Evolutionary conservation across 2,329 filamentous ascomycete species (phyloP).

Genomic region (Xylariaceae sp.): DNA sequence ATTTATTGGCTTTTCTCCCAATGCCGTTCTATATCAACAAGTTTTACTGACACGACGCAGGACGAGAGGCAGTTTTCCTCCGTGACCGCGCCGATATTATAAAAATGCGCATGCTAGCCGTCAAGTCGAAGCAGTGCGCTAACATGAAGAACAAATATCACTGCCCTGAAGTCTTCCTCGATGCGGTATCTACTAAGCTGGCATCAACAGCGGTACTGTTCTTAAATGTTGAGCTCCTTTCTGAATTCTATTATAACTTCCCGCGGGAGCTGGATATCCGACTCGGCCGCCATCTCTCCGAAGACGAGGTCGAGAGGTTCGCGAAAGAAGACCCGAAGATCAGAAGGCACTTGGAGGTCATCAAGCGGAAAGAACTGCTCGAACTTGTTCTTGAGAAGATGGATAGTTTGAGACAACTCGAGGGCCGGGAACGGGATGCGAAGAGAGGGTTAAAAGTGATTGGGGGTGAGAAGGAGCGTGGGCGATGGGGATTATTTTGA

Average conservation of each 20-base stretch:
- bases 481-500: slow-evolving; percentile 47
- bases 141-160: slow-evolving; percentile 86
- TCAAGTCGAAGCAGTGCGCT: slow-evolving; percentile 86
- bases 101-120: slow-evolving; percentile 79
- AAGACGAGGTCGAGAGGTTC: slow-evolving; percentile 80
- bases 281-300: slow-evolving; percentile 72
- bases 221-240: slow-evolving; percentile 91
- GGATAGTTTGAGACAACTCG: slow-evolving; percentile 79
- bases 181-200: slow-evolving; percentile 90
- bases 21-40: neutral
- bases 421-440: slow-evolving; percentile 61
- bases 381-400: slow-evolving; percentile 95
- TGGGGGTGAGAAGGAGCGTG: slow-evolving; percentile 37
- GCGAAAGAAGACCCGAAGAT: slow-evolving; percentile 92
- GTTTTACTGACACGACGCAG: slow-evolving; percentile 39
- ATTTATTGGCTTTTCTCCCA: slow-evolving; percentile 40
- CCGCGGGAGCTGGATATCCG: slow-evolving; percentile 84
- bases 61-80: slow-evolving; percentile 88
- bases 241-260: slow-evolving; percentile 97
- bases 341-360: slow-evolving; percentile 81
- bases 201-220: slow-evolving; percentile 94
- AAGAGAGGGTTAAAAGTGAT: slow-evolving; percentile 26
- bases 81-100: slow-evolving; percentile 86
- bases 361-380: slow-evolving; percentile 83
- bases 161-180: slow-evolving; percentile 96